A percentile compares a stretch with the other conserved stretches of the same genome.
phyloP scores from a whole-genome alignment of 176 grass and related monocot species.

The Eragrostis nindensis region DNA sequence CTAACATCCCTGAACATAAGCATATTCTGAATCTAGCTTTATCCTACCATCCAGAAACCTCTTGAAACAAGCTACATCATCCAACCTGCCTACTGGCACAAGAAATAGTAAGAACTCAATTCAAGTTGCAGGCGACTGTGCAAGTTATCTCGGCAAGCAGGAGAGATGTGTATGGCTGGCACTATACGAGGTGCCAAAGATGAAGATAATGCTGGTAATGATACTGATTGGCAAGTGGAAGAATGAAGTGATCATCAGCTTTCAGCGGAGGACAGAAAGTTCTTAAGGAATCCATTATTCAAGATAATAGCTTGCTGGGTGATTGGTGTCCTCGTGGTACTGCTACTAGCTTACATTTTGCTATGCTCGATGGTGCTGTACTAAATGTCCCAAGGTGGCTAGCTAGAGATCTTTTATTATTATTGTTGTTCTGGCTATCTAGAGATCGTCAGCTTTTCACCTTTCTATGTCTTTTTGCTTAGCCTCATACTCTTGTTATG shows the following conservation, averaged over 20 bases:
- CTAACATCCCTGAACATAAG: neutral
- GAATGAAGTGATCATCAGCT: neutral
- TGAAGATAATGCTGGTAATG: too few relatives aligned
- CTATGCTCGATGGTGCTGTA: too few relatives aligned
- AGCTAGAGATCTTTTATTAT: neutral
- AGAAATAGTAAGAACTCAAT: constrained; percentile 6
- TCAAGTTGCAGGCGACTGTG: neutral
- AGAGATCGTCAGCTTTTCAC: too few relatives aligned
- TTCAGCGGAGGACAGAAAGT: neutral
- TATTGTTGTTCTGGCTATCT: too few relatives aligned
- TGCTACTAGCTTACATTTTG: too few relatives aligned
- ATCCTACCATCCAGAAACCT: constrained; percentile 6
- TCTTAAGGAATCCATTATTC: too few relatives aligned
- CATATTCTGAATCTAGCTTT: constrained; percentile 19
- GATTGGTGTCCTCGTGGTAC: too few relatives aligned
- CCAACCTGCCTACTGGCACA: neutral
- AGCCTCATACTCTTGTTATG: neutral
- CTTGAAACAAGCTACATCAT: neutral
- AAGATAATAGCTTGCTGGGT: too few relatives aligned
- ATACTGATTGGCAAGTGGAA: neutral
- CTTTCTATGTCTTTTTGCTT: neutral
- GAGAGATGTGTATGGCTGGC: neutral
- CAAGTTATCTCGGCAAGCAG: neutral
- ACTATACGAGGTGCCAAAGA: neutral
- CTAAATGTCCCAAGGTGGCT: neutral